Evolutionary conservation across 768 basidiomycete genomes (phyloP).

Genomic region (Xerocomus spinulosus): DNA sequence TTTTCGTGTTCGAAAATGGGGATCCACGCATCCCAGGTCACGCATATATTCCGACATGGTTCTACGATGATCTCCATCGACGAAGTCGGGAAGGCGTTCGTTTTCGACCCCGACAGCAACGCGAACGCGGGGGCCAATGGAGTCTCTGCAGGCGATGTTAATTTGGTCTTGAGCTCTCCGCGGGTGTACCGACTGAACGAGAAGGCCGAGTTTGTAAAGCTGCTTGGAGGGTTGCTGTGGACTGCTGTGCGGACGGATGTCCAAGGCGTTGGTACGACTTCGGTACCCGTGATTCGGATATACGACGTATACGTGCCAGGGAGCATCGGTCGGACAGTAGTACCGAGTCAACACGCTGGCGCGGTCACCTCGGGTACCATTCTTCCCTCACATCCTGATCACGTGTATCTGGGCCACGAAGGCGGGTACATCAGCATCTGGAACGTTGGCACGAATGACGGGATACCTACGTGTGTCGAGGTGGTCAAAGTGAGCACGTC

Average conservation of each 20-base stretch:
- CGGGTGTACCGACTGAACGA: conserved; percentile 69
- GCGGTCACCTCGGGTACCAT: conserved; percentile 78
- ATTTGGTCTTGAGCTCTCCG: conserved; percentile 46
- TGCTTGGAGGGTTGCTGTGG: conserved; percentile 80
- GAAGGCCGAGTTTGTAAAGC: conserved; percentile 72
- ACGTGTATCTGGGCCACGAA: conserved; percentile 87
- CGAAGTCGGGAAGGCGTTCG: conserved; percentile 76
- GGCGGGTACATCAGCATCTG: conserved; percentile 88
- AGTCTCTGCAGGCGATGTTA: conserved; percentile 37
- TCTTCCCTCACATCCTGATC: conserved; percentile 59
- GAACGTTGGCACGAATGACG: conserved; percentile 50
- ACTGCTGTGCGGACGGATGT: conserved; percentile 59
- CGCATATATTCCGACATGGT: conserved; percentile 69
- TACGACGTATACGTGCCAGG: conserved; percentile 71
- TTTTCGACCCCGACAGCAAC: conserved; percentile 53
- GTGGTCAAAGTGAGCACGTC: conserved; percentile 77
- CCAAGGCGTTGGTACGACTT: conserved; percentile 37
- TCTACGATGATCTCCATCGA: conserved; percentile 76
- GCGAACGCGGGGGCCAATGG: conserved; percentile 12
- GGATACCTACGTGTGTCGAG: conserved; percentile 61
- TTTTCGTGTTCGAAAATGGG: conserved; percentile 54
- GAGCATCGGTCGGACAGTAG: conserved; percentile 46
- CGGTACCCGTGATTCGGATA: conserved; percentile 71
- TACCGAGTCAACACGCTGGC: conserved; percentile 70
- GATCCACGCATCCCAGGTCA: conserved; percentile 63